Evolutionary conservation across 768 basidiomycete genomes (phyloP), one percentile per base, ranked within the genome.

Genomic region (Amanita exitialis): DNA sequence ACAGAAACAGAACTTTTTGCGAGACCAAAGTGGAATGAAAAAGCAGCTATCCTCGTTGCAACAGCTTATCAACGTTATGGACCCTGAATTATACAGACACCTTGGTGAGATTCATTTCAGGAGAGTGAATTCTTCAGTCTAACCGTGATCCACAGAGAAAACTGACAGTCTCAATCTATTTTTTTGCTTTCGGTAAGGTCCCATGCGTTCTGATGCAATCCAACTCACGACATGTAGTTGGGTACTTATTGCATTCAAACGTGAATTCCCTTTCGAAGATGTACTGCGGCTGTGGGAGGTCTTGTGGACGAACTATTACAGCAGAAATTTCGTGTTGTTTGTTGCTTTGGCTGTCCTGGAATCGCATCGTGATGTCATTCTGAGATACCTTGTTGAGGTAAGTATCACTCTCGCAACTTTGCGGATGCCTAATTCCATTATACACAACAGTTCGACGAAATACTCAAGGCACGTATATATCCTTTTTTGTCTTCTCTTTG

Each of bases 1-100:
- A 12, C 62, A 96, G 94, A 90, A 93, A 69, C 79, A 83, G 61
- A 98, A 99, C 64, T 99, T 99, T 66, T 73, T 91, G 35, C 80
- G 92, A 5, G 96, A 99, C 61, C 96, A 99, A 63, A 90, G 87
- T 53, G 96, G 96, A 3, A 99, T 99, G 96, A 94, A 91, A 75
- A 83, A 85, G 54, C 93, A 98, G 61, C 66, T 99, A 21, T 77
- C 81, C 23, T 89, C 87, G 6, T 69, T 99, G 16, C 96, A 98
- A 60, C 84, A 95, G 58, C 68, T 99, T 12, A 87, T 98, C 36
- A 77, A 79, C 32, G 77, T 94, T 28, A 95, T 98, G 90, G 96
- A 99, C 61, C 93, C 94, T 1, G 90, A 97, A 61, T 67, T 99
- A 18, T 96, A 94, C 64, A 80, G 85, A 38, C 94, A 98, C 67